These are phyloP conservation scores for Lactarius quietus DNA, from an alignment of 768 basidiomycete species.

Conservation along the genomic window DNA sequence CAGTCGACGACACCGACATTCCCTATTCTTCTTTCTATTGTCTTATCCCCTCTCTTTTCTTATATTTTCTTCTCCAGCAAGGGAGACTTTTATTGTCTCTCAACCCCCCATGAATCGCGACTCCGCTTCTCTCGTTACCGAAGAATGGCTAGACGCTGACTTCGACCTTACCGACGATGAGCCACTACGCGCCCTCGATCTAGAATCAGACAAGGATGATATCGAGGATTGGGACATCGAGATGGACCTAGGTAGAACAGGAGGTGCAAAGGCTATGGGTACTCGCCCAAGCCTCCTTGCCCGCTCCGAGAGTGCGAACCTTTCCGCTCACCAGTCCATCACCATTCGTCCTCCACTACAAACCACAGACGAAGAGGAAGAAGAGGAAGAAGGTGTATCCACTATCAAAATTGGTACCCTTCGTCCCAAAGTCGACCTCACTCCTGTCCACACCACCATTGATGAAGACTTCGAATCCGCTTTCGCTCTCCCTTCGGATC, in stretches of 20 bases:
- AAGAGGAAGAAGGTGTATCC: conserved; percentile 78
- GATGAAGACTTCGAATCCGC: conserved; percentile 84
- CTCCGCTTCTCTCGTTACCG: conserved; percentile 55
- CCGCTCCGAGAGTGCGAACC: conserved; percentile 38
- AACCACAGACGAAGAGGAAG: conserved; percentile 61
- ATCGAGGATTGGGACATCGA: conserved; percentile 81
- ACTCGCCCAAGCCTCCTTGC: conserved; percentile 40
- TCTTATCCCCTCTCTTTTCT: conserved; percentile 1
- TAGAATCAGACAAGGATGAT: conserved; percentile 60
- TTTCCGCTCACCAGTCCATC: conserved; percentile 42
- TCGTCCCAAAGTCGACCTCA: conserved; percentile 32
- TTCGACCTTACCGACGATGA: conserved; percentile 80
- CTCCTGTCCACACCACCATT: conserved; percentile 23
- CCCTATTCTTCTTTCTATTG: background rate
- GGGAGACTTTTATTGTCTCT: conserved; percentile 26
- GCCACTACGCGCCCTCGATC: conserved; percentile 55
- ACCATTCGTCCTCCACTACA: conserved; percentile 65
- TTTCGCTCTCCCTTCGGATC: conserved; percentile 74
- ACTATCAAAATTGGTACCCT: conserved; percentile 73
- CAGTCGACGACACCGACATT: conserved; percentile 3
- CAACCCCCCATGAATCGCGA: conserved; percentile 49
- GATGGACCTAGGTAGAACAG: conserved; percentile 62
- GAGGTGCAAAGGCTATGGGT: conserved; percentile 45
- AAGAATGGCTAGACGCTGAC: conserved; percentile 87
- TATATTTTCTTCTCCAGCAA: conserved; percentile 17